phyloP scores from a whole-genome alignment of 257 asterid genomes.

The Paraleonurus japonicus region DNA sequence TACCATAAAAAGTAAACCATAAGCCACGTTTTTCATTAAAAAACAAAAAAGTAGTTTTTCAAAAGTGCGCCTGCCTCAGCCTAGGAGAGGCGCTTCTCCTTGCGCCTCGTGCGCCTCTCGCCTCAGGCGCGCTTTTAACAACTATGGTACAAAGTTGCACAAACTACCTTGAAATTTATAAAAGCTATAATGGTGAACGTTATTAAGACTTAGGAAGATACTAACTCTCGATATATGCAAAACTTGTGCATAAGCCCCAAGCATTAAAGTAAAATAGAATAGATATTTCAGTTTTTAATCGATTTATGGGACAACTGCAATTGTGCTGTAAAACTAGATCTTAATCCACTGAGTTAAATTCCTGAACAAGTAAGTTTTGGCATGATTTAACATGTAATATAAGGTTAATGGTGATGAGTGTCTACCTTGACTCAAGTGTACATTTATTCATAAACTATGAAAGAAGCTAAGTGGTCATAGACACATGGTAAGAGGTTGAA shows the following conservation, averaged over 20 bases:
- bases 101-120: no score
- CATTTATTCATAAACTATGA: not conserved
- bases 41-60: no score
- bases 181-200: not conserved
- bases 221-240: not conserved
- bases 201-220: not conserved
- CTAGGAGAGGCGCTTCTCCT: no score
- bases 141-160: not conserved
- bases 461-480: not conserved
- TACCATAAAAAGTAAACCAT: no score
- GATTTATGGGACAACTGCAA: not conserved
- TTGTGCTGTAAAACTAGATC: not conserved
- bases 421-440: not conserved
- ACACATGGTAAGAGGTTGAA: not conserved
- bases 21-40: no score
- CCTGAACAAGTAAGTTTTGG: not conserved
- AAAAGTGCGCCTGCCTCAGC: no score
- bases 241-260: not conserved
- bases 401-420: not conserved
- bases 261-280: not conserved
- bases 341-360: constrained; percentile 14
- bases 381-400: not conserved
- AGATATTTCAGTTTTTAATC: not conserved
- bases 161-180: not conserved
- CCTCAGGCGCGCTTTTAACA: no score